A percentile compares a stretch with the other conserved stretches of the same genome.
phyloP scores from a whole-genome alignment of 306 rosid species.

The Lotus japonicus region DNA sequence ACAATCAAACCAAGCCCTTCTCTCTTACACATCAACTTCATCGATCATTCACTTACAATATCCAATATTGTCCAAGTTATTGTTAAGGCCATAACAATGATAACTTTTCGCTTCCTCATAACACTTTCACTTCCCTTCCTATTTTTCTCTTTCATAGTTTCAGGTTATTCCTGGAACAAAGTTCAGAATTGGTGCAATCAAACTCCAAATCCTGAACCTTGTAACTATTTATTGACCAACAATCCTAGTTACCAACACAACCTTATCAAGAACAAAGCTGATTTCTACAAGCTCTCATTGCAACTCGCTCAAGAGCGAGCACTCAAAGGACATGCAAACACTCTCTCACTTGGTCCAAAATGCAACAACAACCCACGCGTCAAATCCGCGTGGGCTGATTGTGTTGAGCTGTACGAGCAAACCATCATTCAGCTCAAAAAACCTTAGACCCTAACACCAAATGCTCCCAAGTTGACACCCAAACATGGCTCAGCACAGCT shows the following conservation, averaged over 20 bases:
- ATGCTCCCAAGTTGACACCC: conserved; percentile 41
- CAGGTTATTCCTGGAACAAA: conserved; percentile 33
- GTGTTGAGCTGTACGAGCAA: conserved; percentile 50
- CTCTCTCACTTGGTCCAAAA: conserved; percentile 34
- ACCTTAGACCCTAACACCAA: conserved; percentile 28
- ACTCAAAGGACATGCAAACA: conserved; percentile 30
- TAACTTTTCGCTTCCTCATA: neutral
- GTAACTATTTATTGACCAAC: conserved; percentile 42
- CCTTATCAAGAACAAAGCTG: conserved; percentile 39
- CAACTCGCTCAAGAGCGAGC: conserved; percentile 49
- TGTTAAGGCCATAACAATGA: neutral
- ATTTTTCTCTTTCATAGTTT: neutral
- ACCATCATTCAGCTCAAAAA: conserved; percentile 38
- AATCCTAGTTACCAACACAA: neutral
- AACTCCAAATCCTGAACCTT: conserved; percentile 71
- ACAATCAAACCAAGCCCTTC: neutral
- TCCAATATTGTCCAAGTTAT: neutral
- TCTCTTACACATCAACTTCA: neutral
- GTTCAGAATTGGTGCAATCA: conserved; percentile 53
- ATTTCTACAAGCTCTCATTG: conserved; percentile 45
- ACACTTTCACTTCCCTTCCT: conserved; percentile 14
- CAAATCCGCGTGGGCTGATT: conserved; percentile 56
- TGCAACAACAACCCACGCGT: conserved; percentile 34
- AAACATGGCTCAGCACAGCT: conserved; percentile 63
- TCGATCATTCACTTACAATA: neutral